A percentile compares a stretch with the other conserved stretches of the same genome.
These are phyloP conservation scores for Amanita polypyramis DNA, from an alignment of 768 basidiomycete genomes.

Conservation along the genomic window DNA sequence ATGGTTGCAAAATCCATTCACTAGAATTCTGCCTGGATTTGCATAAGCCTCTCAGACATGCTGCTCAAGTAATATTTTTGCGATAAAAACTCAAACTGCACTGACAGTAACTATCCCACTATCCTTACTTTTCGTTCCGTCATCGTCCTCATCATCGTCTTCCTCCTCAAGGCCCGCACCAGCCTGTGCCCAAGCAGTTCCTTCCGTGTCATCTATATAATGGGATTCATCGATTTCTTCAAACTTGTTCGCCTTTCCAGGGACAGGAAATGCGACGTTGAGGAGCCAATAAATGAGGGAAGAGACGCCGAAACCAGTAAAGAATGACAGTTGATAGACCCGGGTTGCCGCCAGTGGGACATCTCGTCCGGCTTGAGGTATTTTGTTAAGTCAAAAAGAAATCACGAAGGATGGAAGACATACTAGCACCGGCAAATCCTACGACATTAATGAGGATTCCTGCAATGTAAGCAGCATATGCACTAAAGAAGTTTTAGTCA, in stretches of 20 bases:
- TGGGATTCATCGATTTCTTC: slow-evolving; percentile 41
- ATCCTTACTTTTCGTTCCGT: neutral
- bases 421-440: slow-evolving; percentile 70
- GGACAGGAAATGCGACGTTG: slow-evolving; percentile 51
- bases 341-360: slow-evolving; percentile 65
- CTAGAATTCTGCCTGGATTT: too few species aligned
- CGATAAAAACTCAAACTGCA: too few species aligned
- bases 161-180: neutral
- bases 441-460: slow-evolving; percentile 79
- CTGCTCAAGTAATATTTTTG: too few species aligned
- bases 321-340: slow-evolving; percentile 71
- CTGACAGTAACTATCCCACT: too few species aligned
- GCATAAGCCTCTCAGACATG: too few species aligned
- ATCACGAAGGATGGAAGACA: slow-evolving; percentile 15
- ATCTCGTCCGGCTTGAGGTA: slow-evolving; percentile 34
- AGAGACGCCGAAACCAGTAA: slow-evolving; percentile 73
- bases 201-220: neutral
- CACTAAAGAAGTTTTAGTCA: slow-evolving; percentile 22
- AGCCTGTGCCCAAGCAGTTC: neutral
- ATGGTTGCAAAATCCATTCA: too few species aligned
- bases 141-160: neutral
- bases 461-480: slow-evolving; percentile 55
- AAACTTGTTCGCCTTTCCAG: slow-evolving; percentile 35
- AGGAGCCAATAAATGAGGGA: slow-evolving; percentile 50
- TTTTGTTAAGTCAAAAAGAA: slow-evolving; percentile 1